phyloP scores from a whole-genome alignment of 2,329 filamentous ascomycete species.

The Fusarium sp. region DNA sequence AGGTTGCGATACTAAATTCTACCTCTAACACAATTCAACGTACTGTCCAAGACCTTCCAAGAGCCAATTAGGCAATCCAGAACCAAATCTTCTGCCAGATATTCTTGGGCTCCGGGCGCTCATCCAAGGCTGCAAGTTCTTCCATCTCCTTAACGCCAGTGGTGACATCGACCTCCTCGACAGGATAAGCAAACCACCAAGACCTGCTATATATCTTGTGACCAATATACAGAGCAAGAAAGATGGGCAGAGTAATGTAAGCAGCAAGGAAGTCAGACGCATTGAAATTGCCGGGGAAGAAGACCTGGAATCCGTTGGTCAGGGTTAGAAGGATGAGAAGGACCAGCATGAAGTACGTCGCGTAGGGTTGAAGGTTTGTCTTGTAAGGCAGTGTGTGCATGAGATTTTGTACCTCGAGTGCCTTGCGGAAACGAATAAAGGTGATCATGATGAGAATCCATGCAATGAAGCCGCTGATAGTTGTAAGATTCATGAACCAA shows the following conservation, averaged over 20 bases:
- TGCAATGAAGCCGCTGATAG: conserved; percentile 16
- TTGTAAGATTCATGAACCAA: conserved; percentile 27
- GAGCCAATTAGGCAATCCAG: conserved; percentile 59
- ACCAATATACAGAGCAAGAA: conserved; percentile 68
- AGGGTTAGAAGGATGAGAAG: conserved; percentile 70
- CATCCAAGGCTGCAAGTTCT: conserved; percentile 35
- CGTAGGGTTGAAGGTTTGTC: conserved; percentile 69
- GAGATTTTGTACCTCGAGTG: conserved; percentile 63
- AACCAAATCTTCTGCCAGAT: conserved; percentile 61
- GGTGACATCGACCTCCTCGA: background rate
- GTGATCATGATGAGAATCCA: conserved; percentile 65
- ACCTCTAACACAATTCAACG: background rate
- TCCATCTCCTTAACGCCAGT: conserved; percentile 6
- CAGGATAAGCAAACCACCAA: background rate
- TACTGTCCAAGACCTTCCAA: background rate
- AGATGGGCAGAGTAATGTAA: conserved; percentile 72
- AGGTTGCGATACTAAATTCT: background rate
- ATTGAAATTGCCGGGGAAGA: conserved; percentile 73
- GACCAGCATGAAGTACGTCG: conserved; percentile 68
- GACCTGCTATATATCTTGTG: conserved; percentile 58
- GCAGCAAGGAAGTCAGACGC: conserved; percentile 70
- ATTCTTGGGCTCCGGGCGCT: conserved; percentile 59
- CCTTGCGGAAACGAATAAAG: conserved; percentile 46
- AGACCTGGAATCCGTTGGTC: conserved; percentile 81
- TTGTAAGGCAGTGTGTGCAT: conserved; percentile 60